phyloP scores from a whole-genome alignment of 495 filamentous ascomycete genomes.

The Cercophora scortea region DNA sequence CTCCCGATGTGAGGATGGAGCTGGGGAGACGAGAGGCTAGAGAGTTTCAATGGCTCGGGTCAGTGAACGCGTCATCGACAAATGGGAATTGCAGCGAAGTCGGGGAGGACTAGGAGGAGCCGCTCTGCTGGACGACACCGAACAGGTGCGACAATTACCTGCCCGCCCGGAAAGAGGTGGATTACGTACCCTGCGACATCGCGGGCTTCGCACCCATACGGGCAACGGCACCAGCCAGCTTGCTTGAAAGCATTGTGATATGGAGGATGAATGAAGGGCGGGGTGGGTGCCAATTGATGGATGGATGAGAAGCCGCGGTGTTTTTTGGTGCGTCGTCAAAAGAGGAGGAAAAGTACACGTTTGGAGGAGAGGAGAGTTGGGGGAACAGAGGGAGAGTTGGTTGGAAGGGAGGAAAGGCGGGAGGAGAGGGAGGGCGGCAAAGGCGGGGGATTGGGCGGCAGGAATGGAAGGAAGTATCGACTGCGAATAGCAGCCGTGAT shows the following conservation, averaged over 20 bases:
- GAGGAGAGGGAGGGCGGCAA: neutral
- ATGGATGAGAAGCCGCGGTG: neutral
- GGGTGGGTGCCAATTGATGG: neutral
- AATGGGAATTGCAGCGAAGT: too few species aligned
- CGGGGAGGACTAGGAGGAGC: neutral
- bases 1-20: slow-evolving; percentile 15
- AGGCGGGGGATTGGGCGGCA: neutral
- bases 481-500: neutral
- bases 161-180: too few species aligned
- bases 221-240: slow-evolving; percentile 11
- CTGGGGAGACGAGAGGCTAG: slow-evolving; percentile 16
- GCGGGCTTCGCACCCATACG: slow-evolving; percentile 12
- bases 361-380: slow-evolving; percentile 1
- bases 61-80: neutral
- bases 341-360: neutral
- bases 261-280: neutral
- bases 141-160: neutral
- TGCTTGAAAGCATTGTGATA: slow-evolving; percentile 13
- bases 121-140: neutral
- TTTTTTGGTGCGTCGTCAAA: slow-evolving; percentile 1
- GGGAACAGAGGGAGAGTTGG: neutral
- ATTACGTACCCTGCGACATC: slow-evolving; percentile 6
- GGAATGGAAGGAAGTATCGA: too few species aligned
- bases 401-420: neutral
- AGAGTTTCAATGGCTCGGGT: neutral